Conservation (phyloP, 768 basidiomycete species). For the Pulveroboletus sp. region DNA sequence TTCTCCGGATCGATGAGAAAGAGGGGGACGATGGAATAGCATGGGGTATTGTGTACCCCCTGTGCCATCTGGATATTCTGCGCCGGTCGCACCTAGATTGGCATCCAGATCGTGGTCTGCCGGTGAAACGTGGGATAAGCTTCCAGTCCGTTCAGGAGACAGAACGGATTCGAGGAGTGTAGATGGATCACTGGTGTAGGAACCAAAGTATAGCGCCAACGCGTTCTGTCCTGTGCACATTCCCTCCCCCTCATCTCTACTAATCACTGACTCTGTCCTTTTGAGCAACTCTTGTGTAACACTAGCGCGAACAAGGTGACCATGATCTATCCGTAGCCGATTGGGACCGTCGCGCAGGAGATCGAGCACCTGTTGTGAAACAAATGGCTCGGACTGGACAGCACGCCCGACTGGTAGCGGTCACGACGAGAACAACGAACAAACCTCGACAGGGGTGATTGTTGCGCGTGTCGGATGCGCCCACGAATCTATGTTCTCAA, state of each 20-base stretch:
- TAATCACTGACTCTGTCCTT: background rate
- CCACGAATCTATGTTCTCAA: no score
- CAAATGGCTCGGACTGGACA: background rate
- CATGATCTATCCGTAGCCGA: background rate
- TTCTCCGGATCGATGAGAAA: background rate
- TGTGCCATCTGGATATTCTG: background rate
- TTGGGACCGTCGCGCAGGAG: background rate
- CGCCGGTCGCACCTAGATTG: background rate
- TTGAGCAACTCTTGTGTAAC: background rate
- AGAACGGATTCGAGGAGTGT: slow-evolving; percentile 24
- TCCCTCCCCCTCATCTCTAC: background rate
- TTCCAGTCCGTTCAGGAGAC: background rate
- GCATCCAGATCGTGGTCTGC: background rate
- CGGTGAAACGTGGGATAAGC: background rate
- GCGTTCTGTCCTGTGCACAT: background rate
- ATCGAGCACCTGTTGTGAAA: background rate
- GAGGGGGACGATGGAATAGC: background rate
- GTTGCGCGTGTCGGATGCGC: background rate
- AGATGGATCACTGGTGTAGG: slow-evolving; percentile 50
- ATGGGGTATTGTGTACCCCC: background rate
- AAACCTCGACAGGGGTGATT: background rate
- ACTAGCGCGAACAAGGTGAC: background rate
- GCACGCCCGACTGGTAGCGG: background rate
- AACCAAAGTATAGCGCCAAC: background rate
- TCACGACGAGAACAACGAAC: background rate